Conservation (phyloP, 179 eudicot genomes). For the Silene vulgaris region DNA sequence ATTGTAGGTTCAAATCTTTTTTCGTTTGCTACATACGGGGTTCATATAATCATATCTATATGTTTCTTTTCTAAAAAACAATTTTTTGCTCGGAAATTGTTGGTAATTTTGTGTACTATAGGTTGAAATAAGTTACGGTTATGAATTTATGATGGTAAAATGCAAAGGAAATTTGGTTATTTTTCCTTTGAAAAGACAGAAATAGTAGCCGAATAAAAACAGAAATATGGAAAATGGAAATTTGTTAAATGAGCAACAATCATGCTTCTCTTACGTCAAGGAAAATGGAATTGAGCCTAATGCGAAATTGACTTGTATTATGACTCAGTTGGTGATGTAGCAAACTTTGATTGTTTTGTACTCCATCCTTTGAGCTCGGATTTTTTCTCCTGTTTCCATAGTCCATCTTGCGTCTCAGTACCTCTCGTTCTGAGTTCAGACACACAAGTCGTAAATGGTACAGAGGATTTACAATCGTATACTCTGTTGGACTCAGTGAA, state of each 20-base stretch:
- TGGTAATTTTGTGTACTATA: neutral
- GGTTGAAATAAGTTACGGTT: too few species aligned
- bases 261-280: constrained; percentile 18
- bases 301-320: constrained; percentile 1
- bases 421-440: too few species aligned
- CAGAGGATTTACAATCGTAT: too few species aligned
- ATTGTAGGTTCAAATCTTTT: too few species aligned
- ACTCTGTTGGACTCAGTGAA: too few species aligned
- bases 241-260: neutral
- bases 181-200: neutral
- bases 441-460: too few species aligned
- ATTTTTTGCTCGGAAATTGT: neutral
- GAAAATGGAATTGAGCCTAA: constrained; percentile 16
- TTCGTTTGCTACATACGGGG: too few species aligned
- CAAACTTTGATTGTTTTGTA: constrained; percentile 8
- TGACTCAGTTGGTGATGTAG: constrained; percentile 12
- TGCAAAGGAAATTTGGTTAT: neutral
- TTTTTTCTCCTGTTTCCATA: too few species aligned
- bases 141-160: too few species aligned
- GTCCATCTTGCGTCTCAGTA: too few species aligned
- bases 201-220: neutral
- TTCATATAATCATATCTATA: too few species aligned
- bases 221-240: neutral
- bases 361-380: too few species aligned
- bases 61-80: neutral